Conservation (phyloP, 2,329 filamentous ascomycete species). For the Cytospora paraplurivora region DNA sequence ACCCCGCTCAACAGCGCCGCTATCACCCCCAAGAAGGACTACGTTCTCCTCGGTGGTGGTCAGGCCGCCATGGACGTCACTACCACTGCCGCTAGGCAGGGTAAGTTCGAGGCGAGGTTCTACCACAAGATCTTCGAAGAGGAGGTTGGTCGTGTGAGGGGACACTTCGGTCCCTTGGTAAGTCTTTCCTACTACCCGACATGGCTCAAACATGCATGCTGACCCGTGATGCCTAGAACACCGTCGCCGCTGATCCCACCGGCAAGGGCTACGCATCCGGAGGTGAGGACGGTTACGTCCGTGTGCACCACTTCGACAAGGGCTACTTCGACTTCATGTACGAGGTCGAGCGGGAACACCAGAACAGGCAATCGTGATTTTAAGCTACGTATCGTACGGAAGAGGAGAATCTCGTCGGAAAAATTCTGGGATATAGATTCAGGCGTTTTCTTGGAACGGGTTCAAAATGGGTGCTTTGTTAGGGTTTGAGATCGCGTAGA, state of each 20-base stretch:
- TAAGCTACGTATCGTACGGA: not conserved
- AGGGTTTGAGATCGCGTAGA: constrained; percentile 19
- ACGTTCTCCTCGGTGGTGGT: constrained; percentile 95
- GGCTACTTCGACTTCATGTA: constrained; percentile 98
- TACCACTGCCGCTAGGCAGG: constrained; percentile 87
- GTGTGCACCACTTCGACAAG: constrained; percentile 98
- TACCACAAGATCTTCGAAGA: constrained; percentile 99
- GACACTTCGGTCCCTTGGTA: constrained; percentile 88
- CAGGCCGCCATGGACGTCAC: constrained; percentile 99
- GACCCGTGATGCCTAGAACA: constrained; percentile 59
- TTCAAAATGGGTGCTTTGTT: constrained; percentile 11
- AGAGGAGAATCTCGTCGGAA: constrained; percentile 22
- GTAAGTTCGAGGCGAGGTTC: constrained; percentile 99
- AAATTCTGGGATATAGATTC: constrained; percentile 26
- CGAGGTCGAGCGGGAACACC: constrained; percentile 89
- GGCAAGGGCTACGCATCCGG: constrained; percentile 93
- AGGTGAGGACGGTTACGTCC: constrained; percentile 97
- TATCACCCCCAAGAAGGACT: constrained; percentile 95
- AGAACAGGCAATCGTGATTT: constrained; percentile 45
- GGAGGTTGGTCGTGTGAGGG: constrained; percentile 94
- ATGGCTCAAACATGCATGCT: not conserved
- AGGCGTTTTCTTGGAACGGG: constrained; percentile 27
- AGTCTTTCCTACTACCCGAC: constrained; percentile 28
- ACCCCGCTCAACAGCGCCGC: constrained; percentile 95
- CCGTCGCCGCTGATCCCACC: constrained; percentile 87